Percentiles rank a stretch among this genome's conserved stretches.
phyloP scores from a whole-genome alignment of 2,329 filamentous ascomycete species.

The Bisporella sp. region DNA sequence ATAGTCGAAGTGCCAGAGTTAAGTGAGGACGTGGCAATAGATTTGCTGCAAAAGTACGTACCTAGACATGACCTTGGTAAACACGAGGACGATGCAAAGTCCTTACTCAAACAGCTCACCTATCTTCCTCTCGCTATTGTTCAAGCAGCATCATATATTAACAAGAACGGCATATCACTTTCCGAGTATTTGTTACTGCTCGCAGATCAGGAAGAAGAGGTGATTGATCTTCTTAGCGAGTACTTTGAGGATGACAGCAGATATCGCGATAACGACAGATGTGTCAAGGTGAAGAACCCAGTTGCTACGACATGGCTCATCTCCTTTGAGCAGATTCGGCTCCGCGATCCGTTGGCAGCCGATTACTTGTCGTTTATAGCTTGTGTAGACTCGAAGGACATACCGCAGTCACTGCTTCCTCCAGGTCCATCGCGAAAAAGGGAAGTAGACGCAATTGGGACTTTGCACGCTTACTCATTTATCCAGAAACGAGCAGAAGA shows the following conservation, averaged over 20 bases:
- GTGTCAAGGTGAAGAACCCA: no score
- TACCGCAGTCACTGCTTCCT: slow-evolving; percentile 30
- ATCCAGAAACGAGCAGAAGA: no score
- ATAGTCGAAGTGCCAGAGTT: slow-evolving; percentile 26
- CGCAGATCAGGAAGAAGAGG: slow-evolving; percentile 24
- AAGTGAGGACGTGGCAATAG: slow-evolving; percentile 19
- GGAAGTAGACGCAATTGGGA: slow-evolving; percentile 6
- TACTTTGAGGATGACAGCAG: slow-evolving; percentile 11
- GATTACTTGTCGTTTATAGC: slow-evolving; percentile 26
- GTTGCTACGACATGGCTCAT: neutral
- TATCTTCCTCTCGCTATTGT: neutral
- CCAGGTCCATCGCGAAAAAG: neutral
- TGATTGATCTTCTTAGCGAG: slow-evolving; percentile 25
- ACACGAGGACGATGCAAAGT: neutral
- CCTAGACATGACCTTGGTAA: neutral
- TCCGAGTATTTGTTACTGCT: slow-evolving; percentile 30
- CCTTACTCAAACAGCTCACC: neutral
- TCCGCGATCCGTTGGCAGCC: slow-evolving; percentile 24
- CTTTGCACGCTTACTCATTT: slow-evolving; percentile 3
- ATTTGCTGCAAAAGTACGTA: slow-evolving; percentile 21
- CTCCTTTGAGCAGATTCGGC: slow-evolving; percentile 25
- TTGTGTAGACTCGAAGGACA: slow-evolving; percentile 26
- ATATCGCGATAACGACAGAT: neutral
- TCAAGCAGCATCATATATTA: neutral
- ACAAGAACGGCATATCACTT: slow-evolving; percentile 17